Evolutionary conservation across 306 rosid species (phyloP).

Genomic region (Lathyrus oleraceus): DNA sequence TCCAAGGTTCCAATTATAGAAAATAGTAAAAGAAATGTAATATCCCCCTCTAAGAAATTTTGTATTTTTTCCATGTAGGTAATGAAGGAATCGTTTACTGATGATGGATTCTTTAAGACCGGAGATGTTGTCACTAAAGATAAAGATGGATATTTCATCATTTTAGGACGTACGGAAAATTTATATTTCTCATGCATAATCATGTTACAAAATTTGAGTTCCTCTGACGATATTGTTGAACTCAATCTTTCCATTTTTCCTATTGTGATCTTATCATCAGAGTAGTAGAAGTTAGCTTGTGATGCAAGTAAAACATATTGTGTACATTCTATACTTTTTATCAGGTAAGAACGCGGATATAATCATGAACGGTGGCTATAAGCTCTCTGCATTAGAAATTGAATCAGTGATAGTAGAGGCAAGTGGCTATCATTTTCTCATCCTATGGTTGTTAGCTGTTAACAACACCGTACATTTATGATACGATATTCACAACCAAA

Average conservation of each 20-base stretch:
- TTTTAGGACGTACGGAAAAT: slow-evolving; percentile 84
- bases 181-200: slow-evolving; percentile 28
- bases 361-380: slow-evolving; percentile 91
- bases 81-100: slow-evolving; percentile 71
- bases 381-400: slow-evolving; percentile 89
- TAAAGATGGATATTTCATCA: slow-evolving; percentile 79
- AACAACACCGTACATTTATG: not conserved
- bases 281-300: slow-evolving; percentile 5
- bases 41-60: no score
- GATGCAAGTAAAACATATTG: not conserved
- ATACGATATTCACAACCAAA: slow-evolving; percentile 17
- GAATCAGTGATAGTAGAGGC: slow-evolving; percentile 85
- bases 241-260: slow-evolving; percentile 15
- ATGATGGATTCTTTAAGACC: slow-evolving; percentile 82
- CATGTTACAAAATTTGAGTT: not conserved
- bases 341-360: slow-evolving; percentile 91
- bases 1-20: not conserved
- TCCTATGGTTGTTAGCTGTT: not conserved
- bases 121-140: slow-evolving; percentile 85
- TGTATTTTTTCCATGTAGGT: slow-evolving; percentile 46
- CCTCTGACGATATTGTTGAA: not conserved
- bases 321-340: slow-evolving; percentile 28
- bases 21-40: slow-evolving; percentile 1
- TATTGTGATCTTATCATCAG: not conserved
- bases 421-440: slow-evolving; percentile 31